phyloP scores from a whole-genome alignment of 352 stramenopile genomes.

The Peronospora tabacina region DNA sequence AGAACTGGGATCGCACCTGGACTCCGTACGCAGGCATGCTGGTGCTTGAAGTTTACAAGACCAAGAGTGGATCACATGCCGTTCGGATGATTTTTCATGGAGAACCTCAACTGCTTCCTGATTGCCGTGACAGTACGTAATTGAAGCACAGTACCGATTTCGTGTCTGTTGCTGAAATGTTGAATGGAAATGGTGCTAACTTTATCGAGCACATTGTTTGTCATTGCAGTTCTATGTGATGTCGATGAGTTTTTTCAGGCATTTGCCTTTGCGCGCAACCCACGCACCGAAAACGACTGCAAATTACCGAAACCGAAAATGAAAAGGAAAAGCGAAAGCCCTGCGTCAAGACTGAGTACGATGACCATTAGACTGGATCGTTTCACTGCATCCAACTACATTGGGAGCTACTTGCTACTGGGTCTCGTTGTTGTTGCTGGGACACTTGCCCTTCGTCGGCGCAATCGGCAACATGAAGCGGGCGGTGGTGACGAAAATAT shows the following conservation, averaged over 20 bases:
- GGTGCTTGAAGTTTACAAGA: conserved; percentile 76
- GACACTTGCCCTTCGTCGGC: conserved; percentile 41
- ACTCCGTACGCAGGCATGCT: conserved; percentile 78
- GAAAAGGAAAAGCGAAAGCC: conserved; percentile 16
- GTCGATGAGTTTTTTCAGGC: conserved; percentile 54
- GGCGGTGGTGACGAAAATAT: conserved; percentile 13
- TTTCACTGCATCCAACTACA: conserved; percentile 35
- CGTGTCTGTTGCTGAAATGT: not conserved
- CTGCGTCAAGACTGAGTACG: conserved; percentile 22
- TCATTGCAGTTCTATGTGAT: conserved; percentile 37
- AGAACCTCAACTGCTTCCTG: conserved; percentile 55
- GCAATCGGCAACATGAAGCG: conserved; percentile 16
- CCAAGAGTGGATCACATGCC: conserved; percentile 42
- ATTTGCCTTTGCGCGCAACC: conserved; percentile 47
- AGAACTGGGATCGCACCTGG: conserved; percentile 79
- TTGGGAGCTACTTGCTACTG: conserved; percentile 46
- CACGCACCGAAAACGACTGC: conserved; percentile 45
- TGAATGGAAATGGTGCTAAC: conserved; percentile 1
- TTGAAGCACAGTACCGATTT: not conserved
- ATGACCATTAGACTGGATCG: conserved; percentile 1
- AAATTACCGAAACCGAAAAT: conserved; percentile 31
- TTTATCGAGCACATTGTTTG: conserved; percentile 3
- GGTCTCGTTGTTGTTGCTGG: conserved; percentile 49
- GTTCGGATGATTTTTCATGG: conserved; percentile 72
- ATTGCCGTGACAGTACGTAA: conserved; percentile 61